These are phyloP conservation scores for Baorangia bicolor DNA, from an alignment of 768 basidiomycete species.

Conservation along the genomic window DNA sequence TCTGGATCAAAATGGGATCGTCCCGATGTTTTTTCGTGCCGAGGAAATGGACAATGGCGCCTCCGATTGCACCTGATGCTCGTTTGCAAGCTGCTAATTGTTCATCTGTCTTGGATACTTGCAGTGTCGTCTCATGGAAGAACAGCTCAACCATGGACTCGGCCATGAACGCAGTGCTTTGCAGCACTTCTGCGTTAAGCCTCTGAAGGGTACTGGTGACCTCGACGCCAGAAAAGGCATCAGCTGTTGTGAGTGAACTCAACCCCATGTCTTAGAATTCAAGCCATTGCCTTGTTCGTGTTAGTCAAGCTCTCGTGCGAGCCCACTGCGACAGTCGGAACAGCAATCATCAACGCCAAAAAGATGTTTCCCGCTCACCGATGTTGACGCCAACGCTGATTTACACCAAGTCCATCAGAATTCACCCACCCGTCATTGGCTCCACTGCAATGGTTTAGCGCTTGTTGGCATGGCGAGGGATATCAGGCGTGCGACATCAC, in stretches of 20 bases:
- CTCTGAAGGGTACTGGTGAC: conserved; percentile 42
- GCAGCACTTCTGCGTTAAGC: conserved; percentile 49
- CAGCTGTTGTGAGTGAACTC: conserved; percentile 44
- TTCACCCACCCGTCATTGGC: no score
- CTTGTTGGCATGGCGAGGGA: no score
- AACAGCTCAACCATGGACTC: conserved; percentile 47
- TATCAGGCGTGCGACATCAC: no score
- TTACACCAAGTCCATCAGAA: no score
- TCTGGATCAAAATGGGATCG: conserved; percentile 37
- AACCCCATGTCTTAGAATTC: no score
- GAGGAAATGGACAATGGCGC: conserved; percentile 26
- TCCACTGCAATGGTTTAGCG: no score
- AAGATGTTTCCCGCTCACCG: no score
- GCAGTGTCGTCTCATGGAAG: conserved; percentile 19
- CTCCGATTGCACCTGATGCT: conserved; percentile 21
- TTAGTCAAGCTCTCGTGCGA: no score
- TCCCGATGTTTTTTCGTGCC: conserved; percentile 30
- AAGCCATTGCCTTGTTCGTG: no score
- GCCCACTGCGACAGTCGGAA: no score
- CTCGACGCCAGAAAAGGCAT: conserved; percentile 45
- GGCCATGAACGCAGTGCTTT: conserved; percentile 47
- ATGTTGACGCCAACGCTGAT: no score
- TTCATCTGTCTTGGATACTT: conserved; percentile 16
- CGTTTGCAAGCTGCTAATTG: conserved; percentile 26
- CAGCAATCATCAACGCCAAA: no score